Evolutionary conservation across 73 alveolate species (phyloP), one percentile per base, ranked within the genome.

Genomic region (Urostyla sp.): DNA sequence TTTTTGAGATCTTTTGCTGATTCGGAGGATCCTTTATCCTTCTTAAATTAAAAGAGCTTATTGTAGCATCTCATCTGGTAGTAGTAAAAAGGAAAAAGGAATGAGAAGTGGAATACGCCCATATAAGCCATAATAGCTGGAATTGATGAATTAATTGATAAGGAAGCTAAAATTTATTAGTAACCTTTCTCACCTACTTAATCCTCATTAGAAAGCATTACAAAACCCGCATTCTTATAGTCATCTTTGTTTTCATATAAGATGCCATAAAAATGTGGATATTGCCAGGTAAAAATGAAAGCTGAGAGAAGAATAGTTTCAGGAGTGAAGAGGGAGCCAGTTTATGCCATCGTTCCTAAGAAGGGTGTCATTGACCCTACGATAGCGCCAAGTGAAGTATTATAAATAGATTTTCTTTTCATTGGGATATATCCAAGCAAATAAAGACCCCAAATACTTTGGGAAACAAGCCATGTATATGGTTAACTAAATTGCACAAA

Each of bases 311-410:
- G 59, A 26, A 78, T 16, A 11, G 91, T 63, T 32, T 85, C 94
- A 13, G 75, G 40, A 49, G 80, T 57, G 18, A 72, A 53, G 31
- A 78, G 55, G 0, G 82, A 32, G 0, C 95, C 95, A 20, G 75
- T 32, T 38, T 82, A 90, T 24, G 97, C 95, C 46, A 85, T 75
- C 20, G 95, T 66, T 21, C 98, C 98, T 20, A 94, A 60, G 18
- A 87, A 46, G 46, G 92, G 95, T 30, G 98, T 96, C 6, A 93
- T 61, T 16, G 97, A 94, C 18, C 98, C 98, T 36, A 92, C 93
- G 15, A 94, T 80, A 28, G 98, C 96, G 32, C 98, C 98, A 3
- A 88, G 55, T 24, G 76, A 75, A 23, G 97, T 91, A 56, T 92
- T 94, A 37, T 78, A 69, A 1, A 87, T 44, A 13, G 95, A 45